Conservation (phyloP, 306 rosid species). For the Medicago truncatula region DNA sequence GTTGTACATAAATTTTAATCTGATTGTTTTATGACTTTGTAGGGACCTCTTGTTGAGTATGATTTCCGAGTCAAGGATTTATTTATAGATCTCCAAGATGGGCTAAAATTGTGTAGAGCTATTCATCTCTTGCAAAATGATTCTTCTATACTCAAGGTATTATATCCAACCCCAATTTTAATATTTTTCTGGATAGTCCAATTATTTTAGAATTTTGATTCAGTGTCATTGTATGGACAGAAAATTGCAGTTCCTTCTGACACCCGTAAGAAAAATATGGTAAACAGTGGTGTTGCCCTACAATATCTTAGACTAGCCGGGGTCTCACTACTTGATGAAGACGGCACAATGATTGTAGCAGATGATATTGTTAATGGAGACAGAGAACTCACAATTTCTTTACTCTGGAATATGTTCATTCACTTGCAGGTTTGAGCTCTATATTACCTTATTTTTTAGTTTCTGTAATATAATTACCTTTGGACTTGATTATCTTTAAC, state of each 20-base stretch:
- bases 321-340: conserved; percentile 72
- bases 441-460: conserved; percentile 13
- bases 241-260: conserved; percentile 87
- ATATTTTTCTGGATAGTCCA: conserved; percentile 7
- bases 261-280: conserved; percentile 70
- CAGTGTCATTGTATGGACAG: conserved; percentile 57
- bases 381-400: conserved; percentile 78
- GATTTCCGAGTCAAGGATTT: conserved; percentile 77
- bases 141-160: conserved; percentile 76
- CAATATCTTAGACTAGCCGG: conserved; percentile 87
- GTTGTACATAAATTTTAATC: background rate
- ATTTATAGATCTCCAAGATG: conserved; percentile 86
- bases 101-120: conserved; percentile 82
- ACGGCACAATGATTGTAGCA: conserved; percentile 63
- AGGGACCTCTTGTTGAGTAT: conserved; percentile 79
- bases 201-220: conserved; percentile 44
- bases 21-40: conserved; percentile 45
- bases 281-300: conserved; percentile 71
- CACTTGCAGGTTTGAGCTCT: conserved; percentile 69
- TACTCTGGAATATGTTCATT: conserved; percentile 91
- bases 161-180: background rate
- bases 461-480: background rate
- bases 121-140: conserved; percentile 81
- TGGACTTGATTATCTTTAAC: conserved; percentile 21
- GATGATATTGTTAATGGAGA: conserved; percentile 82